phyloP scores from a whole-genome alignment of 164 flowering plant genomes.

The Platanus orientalis region DNA sequence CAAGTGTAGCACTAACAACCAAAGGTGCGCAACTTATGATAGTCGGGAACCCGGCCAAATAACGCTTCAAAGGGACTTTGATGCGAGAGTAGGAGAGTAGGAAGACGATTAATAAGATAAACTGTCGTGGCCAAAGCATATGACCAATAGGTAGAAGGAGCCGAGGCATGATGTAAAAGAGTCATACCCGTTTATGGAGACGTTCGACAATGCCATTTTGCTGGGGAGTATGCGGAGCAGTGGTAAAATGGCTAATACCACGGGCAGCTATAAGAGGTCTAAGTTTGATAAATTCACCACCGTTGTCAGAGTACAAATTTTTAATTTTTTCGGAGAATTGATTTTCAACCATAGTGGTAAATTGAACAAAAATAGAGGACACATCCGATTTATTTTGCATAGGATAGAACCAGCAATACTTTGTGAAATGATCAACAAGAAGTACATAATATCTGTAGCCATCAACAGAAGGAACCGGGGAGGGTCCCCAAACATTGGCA shows the following conservation, averaged over 20 bases:
- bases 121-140: neutral
- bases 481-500: neutral
- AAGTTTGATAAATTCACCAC: no score
- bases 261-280: no score
- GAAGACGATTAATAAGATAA: neutral
- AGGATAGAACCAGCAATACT: neutral
- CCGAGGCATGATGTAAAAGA: neutral
- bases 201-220: constrained; percentile 7
- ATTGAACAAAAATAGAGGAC: neutral
- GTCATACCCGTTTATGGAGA: neutral
- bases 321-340: neutral
- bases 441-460: neutral
- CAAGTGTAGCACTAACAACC: no score
- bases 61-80: no score
- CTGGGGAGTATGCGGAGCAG: neutral
- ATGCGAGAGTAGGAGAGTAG: neutral
- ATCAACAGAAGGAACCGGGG: neutral
- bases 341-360: neutral
- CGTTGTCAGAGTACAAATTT: neutral
- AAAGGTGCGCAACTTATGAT: no score
- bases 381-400: neutral
- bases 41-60: no score
- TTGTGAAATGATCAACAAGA: neutral
- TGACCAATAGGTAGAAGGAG: neutral
- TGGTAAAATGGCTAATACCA: neutral